Percentiles rank a stretch among this genome's conserved stretches.
These are phyloP conservation scores for Colletotrichum sp. DNA, from an alignment of 2,329 filamentous ascomycete genomes.

Conservation along the genomic window DNA sequence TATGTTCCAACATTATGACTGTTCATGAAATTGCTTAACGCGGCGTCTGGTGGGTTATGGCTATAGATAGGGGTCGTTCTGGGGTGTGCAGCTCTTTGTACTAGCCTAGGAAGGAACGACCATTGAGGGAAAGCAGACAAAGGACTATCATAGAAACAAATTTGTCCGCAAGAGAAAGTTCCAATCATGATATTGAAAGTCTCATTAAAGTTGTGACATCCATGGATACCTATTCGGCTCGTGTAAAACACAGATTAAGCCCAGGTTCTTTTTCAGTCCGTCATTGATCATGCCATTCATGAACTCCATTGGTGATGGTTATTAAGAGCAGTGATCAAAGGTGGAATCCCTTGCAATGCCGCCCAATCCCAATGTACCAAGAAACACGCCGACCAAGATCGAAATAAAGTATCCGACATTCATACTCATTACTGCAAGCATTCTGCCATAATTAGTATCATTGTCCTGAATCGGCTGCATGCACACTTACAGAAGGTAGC, in stretches of 20 bases:
- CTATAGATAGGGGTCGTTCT: neutral
- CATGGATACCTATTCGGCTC: neutral
- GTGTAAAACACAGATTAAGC: neutral
- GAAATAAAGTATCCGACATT: constrained; percentile 80
- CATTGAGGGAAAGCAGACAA: neutral
- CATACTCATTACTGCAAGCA: constrained; percentile 83
- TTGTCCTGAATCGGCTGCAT: neutral
- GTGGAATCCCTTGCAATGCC: constrained; percentile 1
- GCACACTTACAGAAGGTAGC: constrained; percentile 77
- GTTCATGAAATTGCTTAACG: neutral
- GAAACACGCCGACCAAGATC: constrained; percentile 71
- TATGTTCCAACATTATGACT: neutral
- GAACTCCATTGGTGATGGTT: neutral
- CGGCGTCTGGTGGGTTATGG: neutral
- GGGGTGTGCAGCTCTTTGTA: neutral
- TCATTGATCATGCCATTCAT: neutral
- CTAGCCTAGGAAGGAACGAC: neutral
- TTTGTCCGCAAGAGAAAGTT: neutral
- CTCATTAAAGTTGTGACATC: neutral
- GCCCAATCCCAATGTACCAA: constrained; percentile 77
- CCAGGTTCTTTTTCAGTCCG: neutral
- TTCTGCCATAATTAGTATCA: constrained; percentile 52
- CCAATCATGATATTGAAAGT: neutral
- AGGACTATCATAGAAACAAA: neutral
- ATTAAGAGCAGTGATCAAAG: constrained; percentile 8